Conservation (phyloP, 2,329 filamentous ascomycete species). For the Ophiostoma tasmaniense region DNA sequence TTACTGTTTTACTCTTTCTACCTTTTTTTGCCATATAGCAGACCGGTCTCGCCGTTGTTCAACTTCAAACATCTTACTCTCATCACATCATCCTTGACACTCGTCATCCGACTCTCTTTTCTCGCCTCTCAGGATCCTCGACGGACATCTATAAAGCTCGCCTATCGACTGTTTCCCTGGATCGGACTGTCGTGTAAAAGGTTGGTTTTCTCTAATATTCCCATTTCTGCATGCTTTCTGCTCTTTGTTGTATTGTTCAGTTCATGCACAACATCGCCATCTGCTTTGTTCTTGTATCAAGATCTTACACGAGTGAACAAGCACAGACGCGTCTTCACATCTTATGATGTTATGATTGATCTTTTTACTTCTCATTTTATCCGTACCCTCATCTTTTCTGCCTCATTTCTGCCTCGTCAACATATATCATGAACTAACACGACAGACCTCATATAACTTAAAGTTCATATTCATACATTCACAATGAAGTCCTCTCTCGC, state of each 20-base stretch:
- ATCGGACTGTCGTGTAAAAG: conserved; percentile 8
- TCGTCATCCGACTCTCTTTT: neutral
- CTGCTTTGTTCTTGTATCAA: neutral
- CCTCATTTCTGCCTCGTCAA: neutral
- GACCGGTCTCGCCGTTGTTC: conserved; percentile 9
- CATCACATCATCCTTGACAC: neutral
- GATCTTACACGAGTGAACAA: neutral
- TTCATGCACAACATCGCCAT: neutral
- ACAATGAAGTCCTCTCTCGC: conserved; percentile 45
- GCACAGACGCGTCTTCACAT: neutral
- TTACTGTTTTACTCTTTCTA: neutral
- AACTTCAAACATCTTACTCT: neutral
- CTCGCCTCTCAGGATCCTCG: neutral
- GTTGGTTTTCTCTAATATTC: neutral
- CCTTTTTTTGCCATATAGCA: neutral
- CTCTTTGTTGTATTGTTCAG: conserved; percentile 1
- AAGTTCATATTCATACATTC: conserved; percentile 11
- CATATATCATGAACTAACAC: conserved; percentile 2
- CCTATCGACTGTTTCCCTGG: conserved; percentile 4
- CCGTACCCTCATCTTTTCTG: neutral
- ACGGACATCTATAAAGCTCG: neutral
- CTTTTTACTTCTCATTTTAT: neutral
- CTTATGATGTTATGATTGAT: neutral
- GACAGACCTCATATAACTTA: neutral
- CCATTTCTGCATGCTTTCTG: neutral